These are phyloP conservation scores for Globisporangium polare DNA, from an alignment of 352 stramenopile species.

Conservation along the genomic window DNA sequence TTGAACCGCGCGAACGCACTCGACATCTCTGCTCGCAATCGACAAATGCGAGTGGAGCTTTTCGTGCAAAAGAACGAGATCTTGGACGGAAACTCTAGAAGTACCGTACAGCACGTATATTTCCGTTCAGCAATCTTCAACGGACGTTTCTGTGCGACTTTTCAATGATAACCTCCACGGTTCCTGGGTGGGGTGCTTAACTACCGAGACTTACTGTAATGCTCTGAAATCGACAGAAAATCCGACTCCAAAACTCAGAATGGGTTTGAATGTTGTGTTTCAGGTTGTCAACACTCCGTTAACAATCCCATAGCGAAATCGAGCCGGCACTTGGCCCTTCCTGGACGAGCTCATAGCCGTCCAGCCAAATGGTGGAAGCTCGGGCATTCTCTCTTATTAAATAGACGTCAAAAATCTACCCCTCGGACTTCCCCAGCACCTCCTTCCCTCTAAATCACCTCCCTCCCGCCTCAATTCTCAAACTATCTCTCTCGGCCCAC, in stretches of 20 bases:
- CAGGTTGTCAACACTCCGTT: no score
- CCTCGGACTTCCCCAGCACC: background rate
- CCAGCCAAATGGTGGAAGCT: background rate
- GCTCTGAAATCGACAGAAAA: background rate
- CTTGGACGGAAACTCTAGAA: background rate
- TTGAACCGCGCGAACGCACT: constrained; percentile 15
- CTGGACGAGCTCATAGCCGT: no score
- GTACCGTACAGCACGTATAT: background rate
- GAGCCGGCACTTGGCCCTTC: no score
- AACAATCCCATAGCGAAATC: no score
- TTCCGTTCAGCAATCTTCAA: background rate
- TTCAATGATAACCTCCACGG: no score
- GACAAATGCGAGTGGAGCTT: background rate
- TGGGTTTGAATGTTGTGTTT: background rate
- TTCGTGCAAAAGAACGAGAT: background rate
- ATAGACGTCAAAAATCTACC: background rate
- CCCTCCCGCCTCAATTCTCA: no score
- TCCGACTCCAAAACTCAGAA: background rate
- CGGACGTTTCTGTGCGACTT: no score
- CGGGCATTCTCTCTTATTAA: background rate
- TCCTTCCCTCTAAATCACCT: no score
- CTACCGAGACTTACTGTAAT: background rate
- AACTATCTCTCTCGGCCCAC: no score
- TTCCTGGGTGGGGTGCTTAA: no score
- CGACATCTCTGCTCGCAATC: constrained; percentile 2